phyloP scores from a whole-genome alignment of 805 yeast genomes.

The Isabelozyma rhagii region DNA sequence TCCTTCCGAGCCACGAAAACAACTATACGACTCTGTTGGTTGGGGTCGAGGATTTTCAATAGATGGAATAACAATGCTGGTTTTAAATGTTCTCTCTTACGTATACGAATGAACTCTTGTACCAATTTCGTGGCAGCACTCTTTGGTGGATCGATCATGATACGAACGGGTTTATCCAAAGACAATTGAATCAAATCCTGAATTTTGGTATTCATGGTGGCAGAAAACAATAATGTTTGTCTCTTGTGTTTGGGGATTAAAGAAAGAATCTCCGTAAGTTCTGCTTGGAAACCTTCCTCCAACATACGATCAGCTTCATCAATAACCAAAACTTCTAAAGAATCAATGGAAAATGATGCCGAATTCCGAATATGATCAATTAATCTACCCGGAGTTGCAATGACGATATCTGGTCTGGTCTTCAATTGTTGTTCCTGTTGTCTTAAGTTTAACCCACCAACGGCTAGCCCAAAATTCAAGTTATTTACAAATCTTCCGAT shows the following conservation, averaged over 20 bases:
- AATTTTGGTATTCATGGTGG: slow-evolving; percentile 95
- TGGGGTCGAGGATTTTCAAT: slow-evolving; percentile 62
- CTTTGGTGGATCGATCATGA: slow-evolving; percentile 96
- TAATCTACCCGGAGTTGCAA: slow-evolving; percentile 98
- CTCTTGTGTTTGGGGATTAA: slow-evolving; percentile 81
- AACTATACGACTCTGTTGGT: slow-evolving; percentile 68
- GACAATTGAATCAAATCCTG: slow-evolving; percentile 85
- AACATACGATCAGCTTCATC: slow-evolving; percentile 99
- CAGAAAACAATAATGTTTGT: slow-evolving; percentile 92
- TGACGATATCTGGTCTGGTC: slow-evolving; percentile 89
- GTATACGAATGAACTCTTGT: slow-evolving; percentile 92
- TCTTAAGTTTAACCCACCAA: slow-evolving; percentile 94
- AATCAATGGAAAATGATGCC: slow-evolving; percentile 85
- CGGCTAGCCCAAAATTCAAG: slow-evolving; percentile 88
- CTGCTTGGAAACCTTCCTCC: slow-evolving; percentile 98
- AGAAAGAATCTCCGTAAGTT: slow-evolving; percentile 83
- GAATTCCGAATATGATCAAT: slow-evolving; percentile 96
- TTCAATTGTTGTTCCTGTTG: slow-evolving; percentile 94
- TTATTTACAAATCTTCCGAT: slow-evolving; percentile 74
- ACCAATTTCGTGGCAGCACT: slow-evolving; percentile 86
- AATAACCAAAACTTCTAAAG: slow-evolving; percentile 85
- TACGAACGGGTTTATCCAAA: slow-evolving; percentile 83
- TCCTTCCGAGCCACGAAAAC: slow-evolving; percentile 92
- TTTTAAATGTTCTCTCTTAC: slow-evolving; percentile 81
- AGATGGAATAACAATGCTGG: slow-evolving; percentile 79